These are phyloP conservation scores for Tripidium arundinaceum DNA, from an alignment of 202 grass and related monocot genomes.

Conservation along the genomic window DNA sequence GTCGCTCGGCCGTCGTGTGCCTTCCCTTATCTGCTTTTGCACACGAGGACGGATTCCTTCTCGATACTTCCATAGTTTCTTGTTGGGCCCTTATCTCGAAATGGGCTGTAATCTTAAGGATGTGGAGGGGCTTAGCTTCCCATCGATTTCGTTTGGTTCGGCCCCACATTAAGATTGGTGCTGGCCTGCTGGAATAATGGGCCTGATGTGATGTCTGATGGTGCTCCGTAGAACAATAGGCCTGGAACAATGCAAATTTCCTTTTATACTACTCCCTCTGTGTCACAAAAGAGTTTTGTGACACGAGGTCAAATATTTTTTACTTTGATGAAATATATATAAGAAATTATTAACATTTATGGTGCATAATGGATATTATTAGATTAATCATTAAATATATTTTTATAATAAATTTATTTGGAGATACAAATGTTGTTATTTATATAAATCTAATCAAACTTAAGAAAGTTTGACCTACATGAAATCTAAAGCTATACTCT, in stretches of 20 bases:
- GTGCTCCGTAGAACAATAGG: not conserved
- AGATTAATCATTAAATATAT: no score
- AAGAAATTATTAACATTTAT: no score
- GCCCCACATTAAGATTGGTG: not conserved
- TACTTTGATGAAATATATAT: no score
- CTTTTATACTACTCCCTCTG: no score
- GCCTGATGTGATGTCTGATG: not conserved
- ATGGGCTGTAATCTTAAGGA: not conserved
- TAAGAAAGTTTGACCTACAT: no score
- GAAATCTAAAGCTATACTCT: no score
- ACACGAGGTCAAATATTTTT: no score
- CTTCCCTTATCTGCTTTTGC: slow-evolving; percentile 19
- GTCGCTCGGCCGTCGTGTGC: not conserved
- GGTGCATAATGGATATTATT: no score
- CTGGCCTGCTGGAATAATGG: not conserved
- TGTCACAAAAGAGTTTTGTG: no score
- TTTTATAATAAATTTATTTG: no score
- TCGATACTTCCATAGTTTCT: slow-evolving; percentile 25
- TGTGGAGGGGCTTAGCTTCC: not conserved
- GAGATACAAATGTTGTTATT: no score
- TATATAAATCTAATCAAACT: no score
- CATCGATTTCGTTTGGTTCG: not conserved
- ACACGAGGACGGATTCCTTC: slow-evolving; percentile 24
- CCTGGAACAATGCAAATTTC: not conserved
- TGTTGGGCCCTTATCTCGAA: not conserved